Evolutionary conservation across 2,329 filamentous ascomycete genomes (phyloP).

Genomic region (Clonostachys byssicola): DNA sequence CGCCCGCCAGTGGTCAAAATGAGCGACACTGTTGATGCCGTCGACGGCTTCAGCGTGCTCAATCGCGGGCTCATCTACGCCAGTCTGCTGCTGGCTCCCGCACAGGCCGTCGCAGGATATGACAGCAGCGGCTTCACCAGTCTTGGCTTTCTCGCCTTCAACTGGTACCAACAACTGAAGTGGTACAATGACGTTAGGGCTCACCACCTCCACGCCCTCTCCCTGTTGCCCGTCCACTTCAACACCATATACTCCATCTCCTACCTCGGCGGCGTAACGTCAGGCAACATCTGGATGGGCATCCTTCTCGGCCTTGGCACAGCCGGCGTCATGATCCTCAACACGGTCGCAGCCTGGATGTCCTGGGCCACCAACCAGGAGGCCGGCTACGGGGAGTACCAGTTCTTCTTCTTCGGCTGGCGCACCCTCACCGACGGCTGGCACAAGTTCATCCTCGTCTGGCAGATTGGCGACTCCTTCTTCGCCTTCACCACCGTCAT

Average conservation of each 20-base stretch:
- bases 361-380: slow-evolving; percentile 5
- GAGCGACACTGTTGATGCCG: slow-evolving; percentile 1
- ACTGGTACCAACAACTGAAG: slow-evolving; percentile 9
- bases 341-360: slow-evolving; percentile 9
- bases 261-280: slow-evolving; percentile 8
- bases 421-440: slow-evolving; percentile 7
- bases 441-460: slow-evolving; percentile 10
- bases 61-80: slow-evolving; percentile 5
- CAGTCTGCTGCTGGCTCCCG: not conserved
- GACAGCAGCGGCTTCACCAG: slow-evolving; percentile 7
- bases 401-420: slow-evolving; percentile 12
- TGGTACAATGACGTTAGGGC: slow-evolving; percentile 5
- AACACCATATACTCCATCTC: slow-evolving; percentile 9
- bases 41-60: slow-evolving; percentile 10
- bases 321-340: slow-evolving; percentile 8
- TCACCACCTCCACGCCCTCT: slow-evolving; percentile 6
- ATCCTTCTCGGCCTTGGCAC: slow-evolving; percentile 7
- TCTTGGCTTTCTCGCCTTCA: slow-evolving; percentile 10
- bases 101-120: not conserved
- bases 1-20: not conserved
- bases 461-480: slow-evolving; percentile 8
- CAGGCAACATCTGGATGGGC: slow-evolving; percentile 7
- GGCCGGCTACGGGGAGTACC: slow-evolving; percentile 7
- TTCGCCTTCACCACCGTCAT: slow-evolving; percentile 2
- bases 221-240: slow-evolving; percentile 9